These are phyloP conservation scores for Cyathus olla DNA, from an alignment of 1,284 basidiomycete species.

Conservation along the genomic window DNA sequence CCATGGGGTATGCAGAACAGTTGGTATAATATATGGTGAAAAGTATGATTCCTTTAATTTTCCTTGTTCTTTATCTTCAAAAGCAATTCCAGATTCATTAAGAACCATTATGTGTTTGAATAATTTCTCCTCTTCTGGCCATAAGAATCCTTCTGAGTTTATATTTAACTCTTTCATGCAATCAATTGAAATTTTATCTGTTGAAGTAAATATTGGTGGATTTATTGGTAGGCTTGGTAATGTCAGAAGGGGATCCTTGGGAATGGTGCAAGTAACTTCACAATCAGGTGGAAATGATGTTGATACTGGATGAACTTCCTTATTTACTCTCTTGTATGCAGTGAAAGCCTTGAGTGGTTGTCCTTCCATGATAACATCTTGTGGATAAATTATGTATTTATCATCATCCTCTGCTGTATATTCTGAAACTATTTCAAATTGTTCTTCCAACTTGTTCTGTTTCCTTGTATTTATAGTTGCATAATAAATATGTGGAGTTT, in stretches of 20 bases:
- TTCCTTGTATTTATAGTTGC: neutral
- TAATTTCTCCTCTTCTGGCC: neutral
- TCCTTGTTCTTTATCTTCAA: constrained; percentile 43
- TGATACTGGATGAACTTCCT: constrained; percentile 10
- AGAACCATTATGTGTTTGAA: no score
- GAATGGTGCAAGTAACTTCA: neutral
- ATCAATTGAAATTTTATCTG: neutral
- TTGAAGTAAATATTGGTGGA: neutral
- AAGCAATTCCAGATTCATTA: constrained; percentile 20
- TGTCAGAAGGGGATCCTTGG: neutral
- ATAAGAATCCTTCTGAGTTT: constrained; percentile 33
- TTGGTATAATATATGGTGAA: neutral
- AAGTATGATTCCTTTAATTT: constrained; percentile 10
- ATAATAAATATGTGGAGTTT: neutral
- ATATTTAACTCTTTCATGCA: constrained; percentile 20
- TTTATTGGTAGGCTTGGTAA: no score
- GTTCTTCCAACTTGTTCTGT: neutral
- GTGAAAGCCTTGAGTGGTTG: constrained; percentile 1
- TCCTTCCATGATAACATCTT: neutral
- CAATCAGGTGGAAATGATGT: constrained; percentile 5
- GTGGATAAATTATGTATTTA: neutral
- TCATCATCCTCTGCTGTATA: neutral
- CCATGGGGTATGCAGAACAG: neutral
- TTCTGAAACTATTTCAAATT: neutral
- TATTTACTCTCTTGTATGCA: constrained; percentile 8